Evolutionary conservation across 1,284 basidiomycete genomes (phyloP), one percentile per base, ranked within the genome.

Genomic region (Malassezia nana): DNA sequence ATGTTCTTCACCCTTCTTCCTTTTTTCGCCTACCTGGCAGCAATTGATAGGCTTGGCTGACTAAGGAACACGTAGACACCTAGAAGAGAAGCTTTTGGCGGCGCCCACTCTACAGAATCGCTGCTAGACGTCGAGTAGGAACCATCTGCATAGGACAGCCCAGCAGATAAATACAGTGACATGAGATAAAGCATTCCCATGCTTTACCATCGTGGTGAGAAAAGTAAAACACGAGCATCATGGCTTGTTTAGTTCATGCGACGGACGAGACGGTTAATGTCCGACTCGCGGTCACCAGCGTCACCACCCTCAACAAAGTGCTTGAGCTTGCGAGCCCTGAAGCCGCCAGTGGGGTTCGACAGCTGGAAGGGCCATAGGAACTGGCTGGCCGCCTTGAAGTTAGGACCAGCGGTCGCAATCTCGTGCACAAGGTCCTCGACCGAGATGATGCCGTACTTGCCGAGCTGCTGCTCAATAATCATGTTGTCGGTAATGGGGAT

Each of bases 331-430:
- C 89, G 83, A 74, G 82, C 83, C 78, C 87, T 85, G 90, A 89
- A 98, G 72, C 94, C 94, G 67, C 94, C 92, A 71, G 83, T 96
- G 57, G 94, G 91, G 84, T 95, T 96, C 67, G 89, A 94, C 61
- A 99, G 86, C 78, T 98, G 96, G 84, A 99, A 96, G 26, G 94
- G 90, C 90, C 92, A 96, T 55, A 98, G 84, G 83, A 91, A 89
- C 58, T 72, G 61, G 76, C 77, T 68, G 50, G 83, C 86, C 81
- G 92, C 89, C 81, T 96, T 96, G 83, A 99, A 98, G 83, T 96
- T 89, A 74, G 92, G 92, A 72, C 92, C 94, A 62, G 83, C 84
- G 58, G 88, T 92, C 78, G 83, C 81, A 71, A 99, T 92, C 80
- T 98, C 92, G 81, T 96, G 91, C 50, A 98, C 63, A 66, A 98